phyloP scores from a whole-genome alignment of 371 early-diverging fungal genomes.

The Batkoa obscura region DNA sequence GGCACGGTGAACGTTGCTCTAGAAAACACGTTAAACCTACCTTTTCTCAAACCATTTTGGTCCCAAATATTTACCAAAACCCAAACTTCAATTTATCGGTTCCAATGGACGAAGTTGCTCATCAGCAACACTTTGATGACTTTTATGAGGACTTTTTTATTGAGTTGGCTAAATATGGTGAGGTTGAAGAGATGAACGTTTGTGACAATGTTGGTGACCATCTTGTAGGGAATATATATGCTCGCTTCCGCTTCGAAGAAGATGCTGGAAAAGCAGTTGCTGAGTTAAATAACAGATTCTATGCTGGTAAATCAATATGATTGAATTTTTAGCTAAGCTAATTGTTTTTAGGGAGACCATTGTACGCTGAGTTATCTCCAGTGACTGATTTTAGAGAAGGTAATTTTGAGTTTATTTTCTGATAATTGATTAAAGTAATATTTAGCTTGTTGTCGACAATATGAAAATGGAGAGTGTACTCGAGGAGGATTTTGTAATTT shows the following conservation, averaged over 20 bases:
- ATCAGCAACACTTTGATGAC: conserved; percentile 85
- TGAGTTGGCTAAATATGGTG: conserved; percentile 85
- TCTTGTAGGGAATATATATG: conserved; percentile 94
- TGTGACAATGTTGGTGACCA: conserved; percentile 98
- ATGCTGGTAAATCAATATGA: conserved; percentile 40
- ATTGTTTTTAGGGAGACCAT: conserved; percentile 57
- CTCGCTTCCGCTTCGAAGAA: conserved; percentile 73
- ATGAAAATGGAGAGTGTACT: conserved; percentile 84
- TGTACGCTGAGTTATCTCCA: conserved; percentile 90
- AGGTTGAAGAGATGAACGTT: conserved; percentile 86
- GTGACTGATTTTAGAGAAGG: conserved; percentile 93
- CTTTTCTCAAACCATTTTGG: conserved; percentile 81
- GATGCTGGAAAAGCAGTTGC: conserved; percentile 84
- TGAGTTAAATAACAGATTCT: conserved; percentile 80
- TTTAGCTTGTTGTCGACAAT: conserved; percentile 95
- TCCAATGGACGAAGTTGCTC: conserved; percentile 30
- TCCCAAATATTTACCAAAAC: conserved; percentile 89
- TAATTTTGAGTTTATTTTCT: no score
- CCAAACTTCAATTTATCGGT: conserved; percentile 59
- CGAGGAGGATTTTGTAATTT: conserved; percentile 97
- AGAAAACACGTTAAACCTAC: conserved; percentile 93
- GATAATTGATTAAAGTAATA: no score
- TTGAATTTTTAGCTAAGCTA: neutral
- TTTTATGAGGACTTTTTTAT: conserved; percentile 95
- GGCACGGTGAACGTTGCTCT: conserved; percentile 95